These are phyloP conservation scores for Talaromyces nanjingensis DNA, from an alignment of 495 filamentous ascomycete genomes.

Conservation along the genomic window DNA sequence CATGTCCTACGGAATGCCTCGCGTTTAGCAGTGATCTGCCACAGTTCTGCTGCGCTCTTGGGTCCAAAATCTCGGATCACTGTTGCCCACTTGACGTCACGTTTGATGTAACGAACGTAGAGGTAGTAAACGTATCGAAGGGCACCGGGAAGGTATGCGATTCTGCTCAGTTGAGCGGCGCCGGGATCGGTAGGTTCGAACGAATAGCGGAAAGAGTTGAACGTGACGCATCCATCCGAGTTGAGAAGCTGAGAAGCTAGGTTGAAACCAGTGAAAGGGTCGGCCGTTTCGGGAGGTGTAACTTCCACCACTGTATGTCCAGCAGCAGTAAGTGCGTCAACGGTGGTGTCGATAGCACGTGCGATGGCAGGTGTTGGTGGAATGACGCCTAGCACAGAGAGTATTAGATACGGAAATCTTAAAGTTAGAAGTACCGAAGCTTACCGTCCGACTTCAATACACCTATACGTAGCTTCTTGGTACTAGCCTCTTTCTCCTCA, in stretches of 20 bases:
- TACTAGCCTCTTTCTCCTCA: slow-evolving; percentile 49
- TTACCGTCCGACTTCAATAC: slow-evolving; percentile 71
- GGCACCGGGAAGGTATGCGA: slow-evolving; percentile 66
- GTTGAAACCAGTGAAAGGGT: slow-evolving; percentile 64
- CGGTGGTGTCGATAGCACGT: slow-evolving; percentile 66
- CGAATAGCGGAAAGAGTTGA: slow-evolving; percentile 63
- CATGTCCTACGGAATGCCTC: slow-evolving; percentile 71
- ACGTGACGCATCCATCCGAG: slow-evolving; percentile 79
- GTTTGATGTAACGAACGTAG: slow-evolving; percentile 75
- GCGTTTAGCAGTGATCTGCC: slow-evolving; percentile 69
- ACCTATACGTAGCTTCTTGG: slow-evolving; percentile 63
- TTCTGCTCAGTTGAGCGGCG: slow-evolving; percentile 61
- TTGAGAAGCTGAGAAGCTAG: slow-evolving; percentile 84
- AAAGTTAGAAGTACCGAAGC: not conserved
- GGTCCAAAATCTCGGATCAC: slow-evolving; percentile 64
- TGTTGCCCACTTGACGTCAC: slow-evolving; percentile 71
- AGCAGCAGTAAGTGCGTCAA: slow-evolving; percentile 55
- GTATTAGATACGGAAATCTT: not conserved
- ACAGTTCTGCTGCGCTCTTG: slow-evolving; percentile 68
- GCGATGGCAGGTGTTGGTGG: slow-evolving; percentile 79
- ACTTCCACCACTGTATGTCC: slow-evolving; percentile 78
- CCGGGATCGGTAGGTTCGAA: slow-evolving; percentile 80
- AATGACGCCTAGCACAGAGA: slow-evolving; percentile 52
- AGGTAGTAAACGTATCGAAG: slow-evolving; percentile 83
- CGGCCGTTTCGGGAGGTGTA: slow-evolving; percentile 48